A percentile compares a stretch with the other conserved stretches of the same genome.
Conservation (phyloP, 495 filamentous ascomycete species). For the Xylaria cubensis region DNA sequence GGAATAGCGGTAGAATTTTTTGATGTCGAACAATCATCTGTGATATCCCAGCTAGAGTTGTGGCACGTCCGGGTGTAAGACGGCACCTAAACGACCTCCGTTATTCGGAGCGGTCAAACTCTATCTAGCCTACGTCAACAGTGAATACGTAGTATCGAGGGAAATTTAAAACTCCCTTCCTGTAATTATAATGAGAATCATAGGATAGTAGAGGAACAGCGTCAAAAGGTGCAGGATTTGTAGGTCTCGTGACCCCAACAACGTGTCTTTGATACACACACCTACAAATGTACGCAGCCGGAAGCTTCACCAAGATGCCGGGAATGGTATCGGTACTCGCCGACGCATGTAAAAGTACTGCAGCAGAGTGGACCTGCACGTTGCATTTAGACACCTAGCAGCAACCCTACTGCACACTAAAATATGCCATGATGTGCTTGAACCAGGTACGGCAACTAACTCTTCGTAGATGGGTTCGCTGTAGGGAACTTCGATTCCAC, state of each 20-base stretch:
- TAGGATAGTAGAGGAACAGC: neutral
- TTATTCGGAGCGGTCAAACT: neutral
- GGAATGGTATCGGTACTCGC: neutral
- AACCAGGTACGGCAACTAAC: conserved; percentile 7
- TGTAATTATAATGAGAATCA: neutral
- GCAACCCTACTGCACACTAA: neutral
- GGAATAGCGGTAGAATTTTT: neutral
- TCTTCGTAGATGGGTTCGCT: neutral
- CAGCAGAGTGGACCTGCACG: conserved; percentile 1
- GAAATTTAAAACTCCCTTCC: neutral
- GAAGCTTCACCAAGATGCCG: too few relatives aligned
- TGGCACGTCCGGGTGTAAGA: neutral
- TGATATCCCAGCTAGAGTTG: neutral
- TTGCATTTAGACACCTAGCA: neutral
- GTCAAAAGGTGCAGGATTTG: neutral
- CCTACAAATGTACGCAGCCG: neutral
- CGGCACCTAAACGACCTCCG: neutral
- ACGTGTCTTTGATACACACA: neutral
- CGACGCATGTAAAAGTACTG: neutral
- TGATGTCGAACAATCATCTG: neutral
- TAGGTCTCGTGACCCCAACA: conserved; percentile 8
- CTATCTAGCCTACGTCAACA: neutral
- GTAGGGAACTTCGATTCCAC: neutral
- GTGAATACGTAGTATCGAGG: neutral
- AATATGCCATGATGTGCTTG: neutral